These are phyloP conservation scores for Penicillium brevicompactum DNA, from an alignment of 2,329 filamentous ascomycete species.

Conservation along the genomic window DNA sequence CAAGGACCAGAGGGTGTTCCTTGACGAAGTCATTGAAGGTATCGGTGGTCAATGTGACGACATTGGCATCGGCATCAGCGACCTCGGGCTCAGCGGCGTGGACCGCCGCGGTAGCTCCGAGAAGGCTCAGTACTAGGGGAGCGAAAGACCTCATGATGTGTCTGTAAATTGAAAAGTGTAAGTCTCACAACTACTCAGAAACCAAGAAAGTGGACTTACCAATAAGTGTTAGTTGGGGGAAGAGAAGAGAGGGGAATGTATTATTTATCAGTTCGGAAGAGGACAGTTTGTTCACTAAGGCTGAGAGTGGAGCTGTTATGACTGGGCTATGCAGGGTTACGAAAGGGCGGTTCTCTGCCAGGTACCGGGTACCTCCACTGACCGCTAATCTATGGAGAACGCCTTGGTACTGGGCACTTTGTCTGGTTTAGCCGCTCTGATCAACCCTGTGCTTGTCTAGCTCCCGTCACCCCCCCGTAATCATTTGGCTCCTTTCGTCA, in stretches of 20 bases:
- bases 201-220: conserved; percentile 13
- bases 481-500: background rate
- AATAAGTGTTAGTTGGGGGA: conserved; percentile 5
- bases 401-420: background rate
- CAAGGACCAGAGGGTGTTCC: conserved; percentile 83
- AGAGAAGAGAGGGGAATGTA: conserved; percentile 13
- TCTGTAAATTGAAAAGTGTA: conserved; percentile 7
- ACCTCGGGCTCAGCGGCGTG: conserved; percentile 35
- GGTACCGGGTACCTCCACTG: conserved; percentile 3
- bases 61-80: conserved; percentile 64
- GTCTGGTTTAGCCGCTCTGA: background rate
- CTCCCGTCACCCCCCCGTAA: background rate
- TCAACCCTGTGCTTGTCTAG: background rate
- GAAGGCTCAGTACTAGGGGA: conserved; percentile 43
- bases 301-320: conserved; percentile 26
- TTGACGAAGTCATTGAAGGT: conserved; percentile 86
- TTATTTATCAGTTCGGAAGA: conserved; percentile 24
- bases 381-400: background rate
- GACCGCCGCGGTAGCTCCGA: conserved; percentile 39
- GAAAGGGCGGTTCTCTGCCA: conserved; percentile 11
- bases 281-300: conserved; percentile 48
- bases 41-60: conserved; percentile 80
- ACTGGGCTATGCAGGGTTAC: conserved; percentile 32
- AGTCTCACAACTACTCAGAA: conserved; percentile 2
- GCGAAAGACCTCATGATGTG: conserved; percentile 42